Evolutionary conservation across 2,329 filamentous ascomycete species (phyloP).

Genomic region (Pseudogymnoascus sp.): DNA sequence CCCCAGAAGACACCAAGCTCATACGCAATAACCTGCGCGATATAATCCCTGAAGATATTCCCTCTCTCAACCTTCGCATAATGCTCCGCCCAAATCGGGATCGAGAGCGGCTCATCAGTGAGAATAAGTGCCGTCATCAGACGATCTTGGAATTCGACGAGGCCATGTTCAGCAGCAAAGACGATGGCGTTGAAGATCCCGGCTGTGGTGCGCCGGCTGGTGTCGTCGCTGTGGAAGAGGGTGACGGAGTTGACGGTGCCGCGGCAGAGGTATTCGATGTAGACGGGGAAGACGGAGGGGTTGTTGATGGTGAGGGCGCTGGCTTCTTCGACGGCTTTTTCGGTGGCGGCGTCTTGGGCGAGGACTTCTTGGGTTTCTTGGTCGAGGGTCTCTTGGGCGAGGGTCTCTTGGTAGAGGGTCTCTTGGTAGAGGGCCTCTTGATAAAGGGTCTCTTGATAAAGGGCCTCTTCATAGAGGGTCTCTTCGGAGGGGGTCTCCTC

Average conservation of each 20-base stretch:
- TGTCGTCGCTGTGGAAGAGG: neutral
- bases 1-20: neutral
- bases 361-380: neutral
- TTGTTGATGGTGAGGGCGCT: neutral
- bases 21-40: neutral
- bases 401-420: no score
- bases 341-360: neutral
- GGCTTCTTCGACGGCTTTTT: neutral
- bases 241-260: neutral
- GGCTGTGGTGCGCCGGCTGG: neutral
- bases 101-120: neutral
- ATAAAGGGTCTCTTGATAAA: no score
- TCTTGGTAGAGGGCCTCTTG: no score
- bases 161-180: neutral
- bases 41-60: neutral
- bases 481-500: no score
- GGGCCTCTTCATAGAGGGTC: no score
- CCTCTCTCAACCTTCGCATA: neutral
- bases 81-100: neutral
- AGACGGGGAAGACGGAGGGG: neutral
- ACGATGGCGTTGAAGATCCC: slow-evolving; percentile 3
- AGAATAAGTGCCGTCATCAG: neutral
- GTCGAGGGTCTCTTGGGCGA: neutral
- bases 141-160: neutral
- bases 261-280: neutral